Conservation (phyloP, 2,329 filamentous ascomycete genomes). For the Fusarium sp. region DNA sequence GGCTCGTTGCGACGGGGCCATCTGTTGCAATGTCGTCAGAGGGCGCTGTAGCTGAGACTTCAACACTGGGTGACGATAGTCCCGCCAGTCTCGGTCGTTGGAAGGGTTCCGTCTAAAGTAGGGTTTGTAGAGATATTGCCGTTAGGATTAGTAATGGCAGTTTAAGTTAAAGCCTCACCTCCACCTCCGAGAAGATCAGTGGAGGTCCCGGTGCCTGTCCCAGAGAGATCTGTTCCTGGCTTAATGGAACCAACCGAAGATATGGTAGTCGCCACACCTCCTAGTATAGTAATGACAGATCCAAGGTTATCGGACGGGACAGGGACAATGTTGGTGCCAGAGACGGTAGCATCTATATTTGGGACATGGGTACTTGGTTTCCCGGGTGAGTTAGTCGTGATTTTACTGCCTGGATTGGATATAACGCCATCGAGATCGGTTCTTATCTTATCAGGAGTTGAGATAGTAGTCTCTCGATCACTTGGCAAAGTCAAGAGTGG, state of each 20-base stretch:
- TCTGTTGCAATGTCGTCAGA: not conserved
- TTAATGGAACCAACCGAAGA: fast-evolving
- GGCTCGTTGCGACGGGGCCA: fast-evolving
- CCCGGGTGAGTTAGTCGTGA: fast-evolving
- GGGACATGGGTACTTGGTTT: fast-evolving
- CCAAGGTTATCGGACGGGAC: fast-evolving
- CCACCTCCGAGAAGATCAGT: not conserved
- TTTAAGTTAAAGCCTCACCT: not conserved
- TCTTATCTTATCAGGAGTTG: not conserved
- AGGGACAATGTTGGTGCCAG: not conserved
- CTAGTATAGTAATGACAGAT: not conserved
- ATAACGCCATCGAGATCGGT: fast-evolving
- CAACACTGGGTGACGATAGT: fast-evolving
- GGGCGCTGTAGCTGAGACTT: not conserved
- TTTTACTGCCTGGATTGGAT: fast-evolving
- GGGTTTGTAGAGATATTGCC: fast-evolving
- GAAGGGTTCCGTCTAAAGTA: fast-evolving
- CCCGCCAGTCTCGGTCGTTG: not conserved
- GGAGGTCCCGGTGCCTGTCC: fast-evolving
- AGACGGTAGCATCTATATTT: fast-evolving
- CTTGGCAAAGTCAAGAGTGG: not conserved
- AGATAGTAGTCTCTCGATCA: not conserved
- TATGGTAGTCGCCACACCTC: not conserved
- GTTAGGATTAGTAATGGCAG: fast-evolving
- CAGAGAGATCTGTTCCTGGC: not conserved